phyloP scores from a whole-genome alignment of 768 basidiomycete species.

The Auriscalpium orientale region DNA sequence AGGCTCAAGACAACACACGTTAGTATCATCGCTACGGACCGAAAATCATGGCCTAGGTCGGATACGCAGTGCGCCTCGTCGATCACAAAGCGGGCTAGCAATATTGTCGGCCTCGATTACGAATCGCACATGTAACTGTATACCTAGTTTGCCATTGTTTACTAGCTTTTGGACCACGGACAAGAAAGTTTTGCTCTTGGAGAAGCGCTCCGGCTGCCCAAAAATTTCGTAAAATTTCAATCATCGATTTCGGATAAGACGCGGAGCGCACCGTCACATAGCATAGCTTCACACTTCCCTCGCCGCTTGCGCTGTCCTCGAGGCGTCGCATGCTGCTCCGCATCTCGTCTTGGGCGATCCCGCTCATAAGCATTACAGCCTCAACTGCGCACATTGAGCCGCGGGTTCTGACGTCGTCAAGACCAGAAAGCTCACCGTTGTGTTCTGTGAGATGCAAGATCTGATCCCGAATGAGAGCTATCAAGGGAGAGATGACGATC shows the following conservation, averaged over 20 bases:
- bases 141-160: conserved; percentile 52
- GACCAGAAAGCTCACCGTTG: conserved; percentile 39
- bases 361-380: conserved; percentile 71
- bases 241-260: background rate
- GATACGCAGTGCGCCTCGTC: conserved; percentile 88
- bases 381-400: conserved; percentile 39
- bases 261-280: conserved; percentile 79
- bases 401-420: background rate
- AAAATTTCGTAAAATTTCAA: background rate
- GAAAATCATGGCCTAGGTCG: conserved; percentile 76
- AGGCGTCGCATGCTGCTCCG: conserved; percentile 37
- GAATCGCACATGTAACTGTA: conserved; percentile 4
- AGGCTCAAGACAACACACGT: background rate
- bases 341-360: conserved; percentile 49
- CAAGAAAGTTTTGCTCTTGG: conserved; percentile 64
- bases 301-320: conserved; percentile 33
- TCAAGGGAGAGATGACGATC: conserved; percentile 77
- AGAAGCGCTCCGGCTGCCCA: conserved; percentile 76
- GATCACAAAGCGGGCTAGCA: conserved; percentile 70
- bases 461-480: conserved; percentile 77
- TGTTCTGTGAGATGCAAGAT: conserved; percentile 65
- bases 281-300: conserved; percentile 58
- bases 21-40: conserved; percentile 32
- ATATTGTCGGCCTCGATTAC: background rate
- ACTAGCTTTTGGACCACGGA: conserved; percentile 59